Percentiles rank a stretch among this genome's conserved stretches.
These are phyloP conservation scores for Hypoxylon fuscum DNA, from an alignment of 495 filamentous ascomycete genomes.

Conservation along the genomic window DNA sequence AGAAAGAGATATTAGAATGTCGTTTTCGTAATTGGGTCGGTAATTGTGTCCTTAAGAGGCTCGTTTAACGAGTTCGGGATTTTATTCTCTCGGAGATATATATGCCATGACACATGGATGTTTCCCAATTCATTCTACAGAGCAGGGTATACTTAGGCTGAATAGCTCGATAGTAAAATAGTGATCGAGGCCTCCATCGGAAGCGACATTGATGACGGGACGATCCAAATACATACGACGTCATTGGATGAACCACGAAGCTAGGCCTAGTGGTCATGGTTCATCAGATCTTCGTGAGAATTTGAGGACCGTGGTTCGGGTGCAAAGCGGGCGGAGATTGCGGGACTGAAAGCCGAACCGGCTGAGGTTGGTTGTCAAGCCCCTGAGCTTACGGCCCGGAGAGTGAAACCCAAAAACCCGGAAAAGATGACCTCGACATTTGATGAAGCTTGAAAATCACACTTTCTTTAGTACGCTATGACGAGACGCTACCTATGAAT, in stretches of 20 bases:
- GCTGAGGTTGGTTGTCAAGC: conserved; percentile 35
- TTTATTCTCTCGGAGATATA: background rate
- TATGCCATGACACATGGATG: conserved; percentile 15
- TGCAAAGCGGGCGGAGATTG: conserved; percentile 36
- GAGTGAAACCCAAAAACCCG: conserved; percentile 16
- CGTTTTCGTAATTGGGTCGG: conserved; percentile 23
- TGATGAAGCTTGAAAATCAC: conserved; percentile 8
- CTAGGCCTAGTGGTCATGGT: conserved; percentile 14
- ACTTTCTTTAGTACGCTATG: conserved; percentile 6
- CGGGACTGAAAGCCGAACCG: conserved; percentile 36
- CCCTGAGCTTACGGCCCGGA: conserved; percentile 26
- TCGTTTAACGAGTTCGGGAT: conserved; percentile 15
- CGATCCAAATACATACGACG: conserved; percentile 25
- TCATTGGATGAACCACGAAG: conserved; percentile 24
- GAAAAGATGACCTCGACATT: conserved; percentile 9
- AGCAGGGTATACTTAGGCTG: conserved; percentile 29
- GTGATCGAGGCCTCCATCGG: conserved; percentile 25
- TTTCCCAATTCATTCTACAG: conserved; percentile 20
- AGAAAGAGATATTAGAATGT: conserved; percentile 16
- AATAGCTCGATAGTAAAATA: conserved; percentile 18
- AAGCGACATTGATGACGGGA: conserved; percentile 18
- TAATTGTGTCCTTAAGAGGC: conserved; percentile 9
- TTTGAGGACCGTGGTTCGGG: conserved; percentile 33
- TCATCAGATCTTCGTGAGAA: conserved; percentile 21
- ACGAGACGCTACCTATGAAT: background rate